Evolutionary conservation across 257 asterid species (phyloP).

Genomic region (Solanum virginianum): DNA sequence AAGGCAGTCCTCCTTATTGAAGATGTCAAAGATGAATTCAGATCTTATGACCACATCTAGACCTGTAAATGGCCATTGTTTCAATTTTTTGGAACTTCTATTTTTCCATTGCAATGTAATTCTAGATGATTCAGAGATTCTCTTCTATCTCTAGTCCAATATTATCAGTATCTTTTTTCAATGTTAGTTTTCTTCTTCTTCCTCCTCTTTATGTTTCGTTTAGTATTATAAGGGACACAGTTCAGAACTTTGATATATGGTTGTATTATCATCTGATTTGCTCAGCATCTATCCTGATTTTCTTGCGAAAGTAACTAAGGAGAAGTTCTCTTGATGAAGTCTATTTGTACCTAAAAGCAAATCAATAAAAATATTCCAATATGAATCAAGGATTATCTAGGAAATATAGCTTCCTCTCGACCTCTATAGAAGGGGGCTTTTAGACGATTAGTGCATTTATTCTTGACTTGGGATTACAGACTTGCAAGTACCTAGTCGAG

Average conservation of each 20-base stretch:
- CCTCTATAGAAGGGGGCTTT: not conserved
- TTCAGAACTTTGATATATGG: not conserved
- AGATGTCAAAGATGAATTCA: not conserved
- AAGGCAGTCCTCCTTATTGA: not conserved
- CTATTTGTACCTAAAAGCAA: not conserved
- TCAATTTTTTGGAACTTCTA: not conserved
- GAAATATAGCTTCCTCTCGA: not conserved
- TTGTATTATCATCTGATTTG: not conserved
- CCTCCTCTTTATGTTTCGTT: not conserved
- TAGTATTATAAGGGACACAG: not conserved
- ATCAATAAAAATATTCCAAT: not conserved
- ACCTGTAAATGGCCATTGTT: not conserved
- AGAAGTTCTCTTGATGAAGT: not conserved
- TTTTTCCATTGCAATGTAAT: not conserved
- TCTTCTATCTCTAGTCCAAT: not conserved
- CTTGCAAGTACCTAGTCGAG: not conserved
- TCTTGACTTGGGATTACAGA: not conserved
- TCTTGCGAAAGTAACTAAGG: not conserved
- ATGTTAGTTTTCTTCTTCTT: not conserved
- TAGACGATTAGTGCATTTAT: not conserved
- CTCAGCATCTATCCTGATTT: not conserved
- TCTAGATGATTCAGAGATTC: not conserved
- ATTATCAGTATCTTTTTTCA: not conserved
- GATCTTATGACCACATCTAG: not conserved
- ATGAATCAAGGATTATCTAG: not conserved